Base-by-base conservation (phyloP, 2,329 filamentous ascomycete species). In the Xylariaceae sp. region DNA sequence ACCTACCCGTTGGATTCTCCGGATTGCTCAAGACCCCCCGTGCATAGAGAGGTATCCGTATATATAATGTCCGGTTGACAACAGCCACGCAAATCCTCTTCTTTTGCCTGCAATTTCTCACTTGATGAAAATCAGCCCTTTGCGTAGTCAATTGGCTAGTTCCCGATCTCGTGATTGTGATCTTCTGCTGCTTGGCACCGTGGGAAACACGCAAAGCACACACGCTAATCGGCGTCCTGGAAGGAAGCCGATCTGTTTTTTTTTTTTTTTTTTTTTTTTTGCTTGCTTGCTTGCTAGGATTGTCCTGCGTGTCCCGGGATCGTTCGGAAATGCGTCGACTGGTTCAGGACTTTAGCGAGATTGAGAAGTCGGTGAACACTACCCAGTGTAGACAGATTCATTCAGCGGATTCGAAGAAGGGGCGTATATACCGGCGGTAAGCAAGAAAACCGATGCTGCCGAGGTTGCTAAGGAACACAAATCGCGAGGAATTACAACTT, bases 331-430 rank as follows among this genome's bases (percentile, higher is more conserved):
- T 35, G 52, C 47, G 55, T 55, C 63, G 57, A 62, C 64, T 66
- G 63, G 45, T n/a, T 57, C 60, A 55, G 13, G 60, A 57, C 48
- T 57, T 65, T 66, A 66, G 64, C 63, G 64, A 66, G 44, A 66
- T 66, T 66, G 63, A 61, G 57, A 30, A 60, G 57, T 39, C 55
- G 56, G 62, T 55, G 51, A 23, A 51, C 23, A 45, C 11, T 34
- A 34, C 49, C 49, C 23, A 34, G 18, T 50, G 23, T 35, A 15
- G 9, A 15, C 10, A 15, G 11, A 11, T 15, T n/a, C 11, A 41
- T 17, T 17, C 17, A 1, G 13, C 34, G 49, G 15, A 51, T 30
- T 30, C 23, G 47, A 58, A 39, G 47, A 58, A 39, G 53, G 35
- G 55, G 23, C 47, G 18, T 23, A 53, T 47, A 34, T 3, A 41